These are phyloP conservation scores for Pestalotiopsis sp. DNA, from an alignment of 2,329 filamentous ascomycete species.

Conservation along the genomic window DNA sequence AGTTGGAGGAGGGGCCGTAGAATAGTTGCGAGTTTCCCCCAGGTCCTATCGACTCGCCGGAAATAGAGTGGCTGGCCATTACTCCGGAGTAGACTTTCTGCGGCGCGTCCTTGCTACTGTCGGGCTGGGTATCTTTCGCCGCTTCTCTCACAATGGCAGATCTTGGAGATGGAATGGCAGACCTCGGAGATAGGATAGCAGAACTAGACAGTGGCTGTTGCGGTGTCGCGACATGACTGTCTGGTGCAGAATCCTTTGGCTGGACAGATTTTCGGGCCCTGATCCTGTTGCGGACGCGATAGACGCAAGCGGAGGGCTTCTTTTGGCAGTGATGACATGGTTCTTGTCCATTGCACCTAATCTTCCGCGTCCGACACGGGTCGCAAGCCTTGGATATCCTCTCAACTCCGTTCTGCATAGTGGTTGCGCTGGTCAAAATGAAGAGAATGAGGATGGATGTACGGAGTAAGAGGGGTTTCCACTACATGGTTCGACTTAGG, in stretches of 20 bases:
- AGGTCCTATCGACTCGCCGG: conserved; percentile 18
- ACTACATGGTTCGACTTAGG: background rate
- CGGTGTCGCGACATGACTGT: background rate
- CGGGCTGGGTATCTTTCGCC: conserved; percentile 4
- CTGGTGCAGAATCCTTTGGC: background rate
- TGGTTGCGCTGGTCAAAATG: background rate
- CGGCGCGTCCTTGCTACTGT: conserved; percentile 33
- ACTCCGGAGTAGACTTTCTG: background rate
- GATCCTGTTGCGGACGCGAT: conserved; percentile 13
- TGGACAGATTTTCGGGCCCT: background rate
- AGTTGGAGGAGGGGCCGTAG: conserved; percentile 31
- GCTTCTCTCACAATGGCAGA: background rate
- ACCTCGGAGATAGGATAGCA: background rate
- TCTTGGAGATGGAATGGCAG: background rate
- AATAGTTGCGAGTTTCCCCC: conserved; percentile 29
- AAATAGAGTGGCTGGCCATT: conserved; percentile 11
- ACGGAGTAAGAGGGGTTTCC: background rate
- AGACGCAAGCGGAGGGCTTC: conserved; percentile 19
- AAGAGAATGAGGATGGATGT: background rate
- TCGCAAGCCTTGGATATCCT: conserved; percentile 26
- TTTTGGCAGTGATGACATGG: conserved; percentile 21
- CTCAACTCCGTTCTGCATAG: background rate
- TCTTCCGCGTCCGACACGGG: conserved; percentile 23
- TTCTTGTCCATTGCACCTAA: conserved; percentile 21
- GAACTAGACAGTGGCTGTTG: conserved; percentile 9